Evolutionary conservation across 208 protist genomes (phyloP), one percentile per base, ranked within the genome.

Genomic region (Porcisia hertigi): DNA sequence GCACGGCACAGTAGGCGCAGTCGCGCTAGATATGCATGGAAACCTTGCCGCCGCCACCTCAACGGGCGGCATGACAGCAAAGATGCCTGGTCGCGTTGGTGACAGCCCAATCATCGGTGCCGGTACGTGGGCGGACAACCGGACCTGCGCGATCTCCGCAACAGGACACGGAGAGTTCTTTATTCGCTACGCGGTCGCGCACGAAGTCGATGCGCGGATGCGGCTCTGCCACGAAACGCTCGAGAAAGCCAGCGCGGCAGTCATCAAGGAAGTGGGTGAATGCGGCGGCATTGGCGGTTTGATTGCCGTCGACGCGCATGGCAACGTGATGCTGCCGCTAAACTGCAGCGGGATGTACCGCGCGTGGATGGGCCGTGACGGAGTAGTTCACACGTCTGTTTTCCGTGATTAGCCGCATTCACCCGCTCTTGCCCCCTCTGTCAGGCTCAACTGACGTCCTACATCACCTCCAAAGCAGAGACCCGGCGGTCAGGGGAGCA

Each of bases 181-280:
- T 20, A 80, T 80, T 43, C 76, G 76, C 43, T 76, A 75, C 39
- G 77, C 77, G 45, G 77, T 81, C 39, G 71, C 41, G 11, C 77
- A 81, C 57, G 77, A 81, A 66, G 77, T 81, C n/a, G 77, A 81
- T 62, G 77, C 77, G 43, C 77, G 77, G 30, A 81, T 81, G 77
- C 77, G 77, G 6, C 71, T 81, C 47, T 72, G 71, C 45, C 71
- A 69, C 54, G 55, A 81, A 66, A 69, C 71, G 4, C 77, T 81
- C 47, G 71, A 20, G 45, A 66, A 76, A 54, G 77, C 77, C 25
- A 73, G 55, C 58, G 77, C 60, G 5, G 71, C 52, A 1, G 77
- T 81, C 25, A 76, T 81, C 25, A 8, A 49, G 41, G 77, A 81
- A 53, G 71, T 75, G 54, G 77, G 77, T 2, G 49, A 76, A 63